These are phyloP conservation scores for Gonapodya sp. DNA, from an alignment of 192 early-diverging fungal genomes.

Conservation along the genomic window DNA sequence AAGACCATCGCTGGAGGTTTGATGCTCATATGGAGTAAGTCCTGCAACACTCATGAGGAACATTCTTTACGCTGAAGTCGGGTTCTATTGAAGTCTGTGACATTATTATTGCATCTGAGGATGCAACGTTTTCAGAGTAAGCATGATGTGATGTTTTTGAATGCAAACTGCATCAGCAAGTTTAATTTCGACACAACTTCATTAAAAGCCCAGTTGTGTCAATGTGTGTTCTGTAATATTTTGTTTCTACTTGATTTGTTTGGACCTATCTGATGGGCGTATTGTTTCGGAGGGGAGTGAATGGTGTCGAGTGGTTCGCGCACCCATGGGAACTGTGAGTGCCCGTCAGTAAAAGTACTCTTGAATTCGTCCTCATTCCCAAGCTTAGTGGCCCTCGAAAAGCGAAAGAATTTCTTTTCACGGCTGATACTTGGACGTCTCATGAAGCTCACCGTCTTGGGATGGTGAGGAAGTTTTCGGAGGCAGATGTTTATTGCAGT, in stretches of 20 bases:
- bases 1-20: background rate
- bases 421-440: constrained; percentile 8
- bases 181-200: background rate
- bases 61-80: too few species aligned
- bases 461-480: background rate
- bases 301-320: constrained; percentile 10
- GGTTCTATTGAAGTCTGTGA: background rate
- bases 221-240: background rate
- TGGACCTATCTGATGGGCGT: background rate
- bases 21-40: background rate
- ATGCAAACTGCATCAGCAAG: background rate
- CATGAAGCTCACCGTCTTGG: constrained; percentile 7
- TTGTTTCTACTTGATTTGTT: too few species aligned
- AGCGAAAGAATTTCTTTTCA: constrained; percentile 10
- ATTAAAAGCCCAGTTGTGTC: background rate
- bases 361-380: too few species aligned
- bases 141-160: background rate
- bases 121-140: constrained; percentile 2
- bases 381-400: constrained; percentile 11
- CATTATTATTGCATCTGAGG: background rate
- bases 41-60: too few species aligned
- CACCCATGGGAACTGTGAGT: constrained; percentile 3
- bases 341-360: too few species aligned
- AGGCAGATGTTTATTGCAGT: background rate
- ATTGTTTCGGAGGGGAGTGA: background rate